Base-by-base conservation (phyloP, 2,329 filamentous ascomycete species). In the Aspergillus brasiliensis region DNA sequence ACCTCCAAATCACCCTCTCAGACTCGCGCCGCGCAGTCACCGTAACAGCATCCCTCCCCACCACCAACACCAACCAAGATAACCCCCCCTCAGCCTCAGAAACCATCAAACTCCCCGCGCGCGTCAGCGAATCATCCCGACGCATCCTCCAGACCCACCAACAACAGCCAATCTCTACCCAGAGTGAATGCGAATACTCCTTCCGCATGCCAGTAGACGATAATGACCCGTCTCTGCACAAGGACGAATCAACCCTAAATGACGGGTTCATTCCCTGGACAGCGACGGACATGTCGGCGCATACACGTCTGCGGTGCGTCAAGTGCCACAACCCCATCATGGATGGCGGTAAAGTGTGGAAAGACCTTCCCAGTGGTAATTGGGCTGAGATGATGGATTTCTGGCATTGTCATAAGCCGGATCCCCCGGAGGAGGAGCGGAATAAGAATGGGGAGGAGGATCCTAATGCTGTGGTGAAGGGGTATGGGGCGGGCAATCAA, bases 351-450 rank as follows among this genome's bases (percentile, higher is more conserved):
- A 44, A 57, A 3, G 75, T 78, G 38, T 99, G 95, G 94, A 97
- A 94, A 77, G 92, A 99, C 71, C 80, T 99, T 17, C 95, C 95
- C 0, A 97, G 92, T 71, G 92, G 96, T 69, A 94, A 97, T 71
- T 99, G 95, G 95, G 96, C 95, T 0, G 95, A 99, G 78, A 96
- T 99, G 93, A 99, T 99, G 95, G 96, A 99, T 75, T 96, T 99
- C 68, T 99, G 95, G 95, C 96, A 99, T 76, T 99, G 95, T 71
- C 95, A 99, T 76, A 98, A 98, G 76, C 95, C 96, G 1, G 80
- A 84, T 62, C 67, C 81, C 25, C 77, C 83, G 28, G 68, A 73
- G 75, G 38, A 81, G 10, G 68, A 72, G n/a, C 73, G 80, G 52
- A 69, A 69, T 6, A 63, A 73, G 42, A 65, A 70, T 34, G 65